phyloP scores from a whole-genome alignment of 2,329 filamentous ascomycete species.

The Aureobasidium lini region DNA sequence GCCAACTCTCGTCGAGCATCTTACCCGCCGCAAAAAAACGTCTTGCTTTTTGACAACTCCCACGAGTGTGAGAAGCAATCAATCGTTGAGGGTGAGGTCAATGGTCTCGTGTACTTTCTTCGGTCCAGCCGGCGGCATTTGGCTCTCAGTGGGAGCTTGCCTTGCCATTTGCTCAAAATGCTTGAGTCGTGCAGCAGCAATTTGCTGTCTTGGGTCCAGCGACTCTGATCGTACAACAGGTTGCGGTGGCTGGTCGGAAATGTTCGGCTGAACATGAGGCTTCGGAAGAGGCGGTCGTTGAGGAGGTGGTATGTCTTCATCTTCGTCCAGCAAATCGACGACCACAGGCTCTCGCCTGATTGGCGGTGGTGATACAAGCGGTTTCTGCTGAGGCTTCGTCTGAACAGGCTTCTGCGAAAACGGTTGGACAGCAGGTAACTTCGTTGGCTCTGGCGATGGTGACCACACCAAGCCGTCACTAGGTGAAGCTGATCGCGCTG shows the following conservation, averaged over 20 bases:
- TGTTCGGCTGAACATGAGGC: background rate
- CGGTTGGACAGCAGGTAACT: too few species aligned
- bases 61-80: background rate
- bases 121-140: background rate
- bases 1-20: too few species aligned
- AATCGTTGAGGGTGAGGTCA: background rate
- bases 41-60: background rate
- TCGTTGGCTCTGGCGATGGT: background rate
- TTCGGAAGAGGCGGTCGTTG: background rate
- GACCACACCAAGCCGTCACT: too few species aligned
- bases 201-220: background rate
- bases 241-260: background rate
- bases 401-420: background rate
- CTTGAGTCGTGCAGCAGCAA: background rate
- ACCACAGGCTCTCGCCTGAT: background rate
- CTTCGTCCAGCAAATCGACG: background rate
- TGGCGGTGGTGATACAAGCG: too few species aligned
- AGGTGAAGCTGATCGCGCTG: too few species aligned
- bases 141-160: background rate
- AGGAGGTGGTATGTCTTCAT: background rate
- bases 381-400: background rate
- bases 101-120: background rate
- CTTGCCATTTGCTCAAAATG: background rate
- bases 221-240: background rate
- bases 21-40: too few species aligned